A percentile compares a stretch with the other conserved stretches of the same genome.
Evolutionary conservation across 352 stramenopile genomes (phyloP).

Genomic region (Globisporangium yorkense): DNA sequence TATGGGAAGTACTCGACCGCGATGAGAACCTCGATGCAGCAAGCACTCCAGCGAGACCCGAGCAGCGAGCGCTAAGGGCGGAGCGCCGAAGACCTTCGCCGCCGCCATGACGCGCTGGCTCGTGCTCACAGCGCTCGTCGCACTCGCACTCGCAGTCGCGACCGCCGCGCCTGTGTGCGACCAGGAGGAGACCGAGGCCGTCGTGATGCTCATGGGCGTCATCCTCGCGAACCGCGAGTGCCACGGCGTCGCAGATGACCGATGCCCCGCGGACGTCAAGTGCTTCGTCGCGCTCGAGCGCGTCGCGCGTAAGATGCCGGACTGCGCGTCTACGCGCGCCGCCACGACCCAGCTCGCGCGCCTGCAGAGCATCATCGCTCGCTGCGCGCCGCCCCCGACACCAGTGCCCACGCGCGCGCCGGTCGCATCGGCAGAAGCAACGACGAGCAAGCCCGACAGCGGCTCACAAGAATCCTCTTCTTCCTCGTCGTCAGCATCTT

Average conservation of each 20-base stretch:
- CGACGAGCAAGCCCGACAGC: neutral
- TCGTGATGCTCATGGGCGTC: slow-evolving; percentile 6
- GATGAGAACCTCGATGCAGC: too few species aligned
- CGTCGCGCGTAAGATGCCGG: slow-evolving; percentile 7
- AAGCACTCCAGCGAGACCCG: too few species aligned
- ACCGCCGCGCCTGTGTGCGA: neutral
- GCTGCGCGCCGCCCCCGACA: neutral
- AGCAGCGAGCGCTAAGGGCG: too few species aligned
- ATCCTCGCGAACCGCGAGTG: slow-evolving; percentile 7
- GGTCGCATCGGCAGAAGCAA: neutral
- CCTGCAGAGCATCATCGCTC: neutral
- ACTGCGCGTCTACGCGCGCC: neutral
- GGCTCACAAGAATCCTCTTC: neutral
- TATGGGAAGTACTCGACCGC: too few species aligned
- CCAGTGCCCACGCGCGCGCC: neutral
- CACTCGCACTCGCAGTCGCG: neutral
- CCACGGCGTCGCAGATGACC: slow-evolving; percentile 6
- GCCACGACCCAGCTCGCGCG: neutral
- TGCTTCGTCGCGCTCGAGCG: slow-evolving; percentile 2
- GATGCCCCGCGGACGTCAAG: neutral
- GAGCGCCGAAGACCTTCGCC: neutral
- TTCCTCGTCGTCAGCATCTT: neutral
- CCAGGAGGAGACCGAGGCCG: slow-evolving; percentile 3
- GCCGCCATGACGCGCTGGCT: neutral
- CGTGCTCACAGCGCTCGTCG: neutral